phyloP scores from a whole-genome alignment of 2,329 filamentous ascomycete species.

The Colletotrichum lindemuthianum region DNA sequence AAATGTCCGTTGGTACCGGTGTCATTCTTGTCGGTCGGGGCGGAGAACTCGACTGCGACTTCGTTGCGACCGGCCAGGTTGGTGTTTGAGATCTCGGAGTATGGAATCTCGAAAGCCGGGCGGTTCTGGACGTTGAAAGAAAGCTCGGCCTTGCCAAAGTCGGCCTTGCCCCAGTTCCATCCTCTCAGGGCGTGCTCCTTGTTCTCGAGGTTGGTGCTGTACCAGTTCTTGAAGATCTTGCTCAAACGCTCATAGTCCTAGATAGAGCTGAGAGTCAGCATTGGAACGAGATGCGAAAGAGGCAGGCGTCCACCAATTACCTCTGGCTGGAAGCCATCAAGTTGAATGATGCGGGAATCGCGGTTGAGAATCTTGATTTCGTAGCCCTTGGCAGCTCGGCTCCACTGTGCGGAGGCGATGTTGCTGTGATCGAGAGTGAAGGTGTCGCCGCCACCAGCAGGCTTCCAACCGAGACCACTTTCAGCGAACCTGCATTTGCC shows the following conservation, averaged over 20 bases:
- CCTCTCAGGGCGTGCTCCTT: slow-evolving; percentile 94
- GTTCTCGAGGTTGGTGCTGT: slow-evolving; percentile 90
- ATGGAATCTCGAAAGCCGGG: slow-evolving; percentile 95
- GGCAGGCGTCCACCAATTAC: slow-evolving; percentile 49
- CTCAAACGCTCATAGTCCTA: slow-evolving; percentile 88
- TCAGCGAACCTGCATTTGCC: slow-evolving; percentile 97
- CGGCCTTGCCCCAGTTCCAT: slow-evolving; percentile 99
- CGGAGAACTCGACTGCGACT: slow-evolving; percentile 92
- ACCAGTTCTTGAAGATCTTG: slow-evolving; percentile 98
- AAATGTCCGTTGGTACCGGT: slow-evolving; percentile 79
- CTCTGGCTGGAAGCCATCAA: slow-evolving; percentile 95
- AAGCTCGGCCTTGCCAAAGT: slow-evolving; percentile 94
- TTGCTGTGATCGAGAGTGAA: slow-evolving; percentile 92
- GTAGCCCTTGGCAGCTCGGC: slow-evolving; percentile 88
- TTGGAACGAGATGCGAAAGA: slow-evolving; percentile 20
- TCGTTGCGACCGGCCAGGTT: slow-evolving; percentile 98
- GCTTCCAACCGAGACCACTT: slow-evolving; percentile 95
- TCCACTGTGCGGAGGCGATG: slow-evolving; percentile 92
- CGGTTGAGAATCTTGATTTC: slow-evolving; percentile 92
- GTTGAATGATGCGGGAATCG: slow-evolving; percentile 85
- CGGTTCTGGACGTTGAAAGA: slow-evolving; percentile 97
- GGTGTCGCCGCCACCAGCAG: slow-evolving; percentile 84
- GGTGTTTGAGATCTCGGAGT: slow-evolving; percentile 97
- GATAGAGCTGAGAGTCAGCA: neutral
- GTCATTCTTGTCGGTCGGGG: slow-evolving; percentile 76